phyloP scores from a whole-genome alignment of 225 moss, liverwort and hornwort species.

The Polytrichum formosum region DNA sequence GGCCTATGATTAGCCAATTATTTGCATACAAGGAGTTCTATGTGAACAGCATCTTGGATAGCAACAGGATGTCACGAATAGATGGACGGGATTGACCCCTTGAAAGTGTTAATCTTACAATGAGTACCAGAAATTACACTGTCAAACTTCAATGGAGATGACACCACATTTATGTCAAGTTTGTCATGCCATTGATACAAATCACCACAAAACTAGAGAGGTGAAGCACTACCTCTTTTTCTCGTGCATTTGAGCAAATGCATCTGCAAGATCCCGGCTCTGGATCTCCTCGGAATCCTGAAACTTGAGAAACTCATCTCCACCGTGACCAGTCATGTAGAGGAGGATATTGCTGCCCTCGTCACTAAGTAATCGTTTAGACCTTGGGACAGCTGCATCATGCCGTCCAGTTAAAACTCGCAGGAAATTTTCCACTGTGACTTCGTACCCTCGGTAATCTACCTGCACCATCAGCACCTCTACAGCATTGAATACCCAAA shows the following conservation, averaged over 20 bases:
- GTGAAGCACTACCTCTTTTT: conserved; percentile 64
- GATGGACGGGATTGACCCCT: no score
- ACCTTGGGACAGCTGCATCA: conserved; percentile 85
- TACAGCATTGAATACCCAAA: no score
- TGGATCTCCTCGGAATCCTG: conserved; percentile 98
- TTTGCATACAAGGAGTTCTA: no score
- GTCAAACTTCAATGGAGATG: no score
- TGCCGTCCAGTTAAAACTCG: conserved; percentile 84
- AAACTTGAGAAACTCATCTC: conserved; percentile 93
- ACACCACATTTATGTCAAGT: no score
- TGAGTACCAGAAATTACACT: no score
- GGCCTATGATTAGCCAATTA: background rate
- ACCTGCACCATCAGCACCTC: conserved; percentile 47
- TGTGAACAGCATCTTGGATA: no score
- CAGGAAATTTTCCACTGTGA: conserved; percentile 91
- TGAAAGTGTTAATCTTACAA: no score
- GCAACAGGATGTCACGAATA: no score
- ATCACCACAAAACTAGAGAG: background rate
- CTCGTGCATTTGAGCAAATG: conserved; percentile 94
- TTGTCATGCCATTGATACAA: no score
- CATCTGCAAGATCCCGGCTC: conserved; percentile 88
- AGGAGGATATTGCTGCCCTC: conserved; percentile 87
- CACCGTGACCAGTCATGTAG: conserved; percentile 96
- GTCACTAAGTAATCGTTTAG: conserved; percentile 85
- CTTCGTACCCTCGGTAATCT: conserved; percentile 96